Base-by-base conservation (phyloP, 257 asterid genomes). In the Ophiorrhiza pumila region DNA sequence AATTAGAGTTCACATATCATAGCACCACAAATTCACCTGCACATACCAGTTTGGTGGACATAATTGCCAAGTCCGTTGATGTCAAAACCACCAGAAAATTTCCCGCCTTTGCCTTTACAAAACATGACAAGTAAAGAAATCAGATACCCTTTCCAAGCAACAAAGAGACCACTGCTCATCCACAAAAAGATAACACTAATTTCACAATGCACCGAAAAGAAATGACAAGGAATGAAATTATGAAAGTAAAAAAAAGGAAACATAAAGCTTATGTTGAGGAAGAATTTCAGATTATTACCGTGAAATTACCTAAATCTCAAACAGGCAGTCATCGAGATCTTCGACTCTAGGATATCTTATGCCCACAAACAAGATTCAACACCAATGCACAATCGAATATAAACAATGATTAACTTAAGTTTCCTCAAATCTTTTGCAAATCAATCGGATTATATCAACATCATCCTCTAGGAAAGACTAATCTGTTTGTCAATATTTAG, bases 21-120 rank as follows among this genome's bases (percentile, higher is more conserved):
- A 60, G 76, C 32, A 29, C 35, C n/a, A 37, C n/a, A n/a, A n/a
- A 53, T 25, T 55, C 41, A 27, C 29, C 64, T 58, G 43, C 17
- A 45, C 76, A 62, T 80, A 94, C 98, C 92, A 46, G 90, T 76
- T 77, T 79, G 74, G 71, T 92, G 99, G 67, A 89, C 88, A 39
- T n/a, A n/a, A n/a, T 37, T 78, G 67, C 86, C 91, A 41, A 95
- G 90, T 60, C 89, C 98, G 75, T 89, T 95, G 75, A 95, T 90
- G 86, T 95, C 99, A 70, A 90, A 90, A 66, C 99, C 99, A n/a
- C 97, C 98, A 62, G 96, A 92, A 82, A 95, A 92, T 63, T 46
- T 88, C 59, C 98, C 93, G 15, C 89, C 91, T 12, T 73, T 75
- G 71, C 98, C 99, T 95, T 56, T 25, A 65, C 61, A 78, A 72